These are phyloP conservation scores for Tremella mesenterica DNA, from an alignment of 768 basidiomycete species.

Conservation along the genomic window DNA sequence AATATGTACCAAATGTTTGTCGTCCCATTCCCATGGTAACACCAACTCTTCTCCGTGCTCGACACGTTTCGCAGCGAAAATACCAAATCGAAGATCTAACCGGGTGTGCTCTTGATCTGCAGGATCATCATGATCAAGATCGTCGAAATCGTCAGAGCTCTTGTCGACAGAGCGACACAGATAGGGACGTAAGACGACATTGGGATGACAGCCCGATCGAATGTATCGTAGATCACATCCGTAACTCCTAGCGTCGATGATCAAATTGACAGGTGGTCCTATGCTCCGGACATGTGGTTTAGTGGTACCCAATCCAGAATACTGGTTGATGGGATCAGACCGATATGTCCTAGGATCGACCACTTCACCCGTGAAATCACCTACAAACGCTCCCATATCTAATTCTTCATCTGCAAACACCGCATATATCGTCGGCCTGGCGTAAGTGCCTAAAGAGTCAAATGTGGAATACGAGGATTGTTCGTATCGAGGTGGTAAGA, in stretches of 20 bases:
- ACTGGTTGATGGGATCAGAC: conserved; percentile 74
- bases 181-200: conserved; percentile 57
- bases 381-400: conserved; percentile 53
- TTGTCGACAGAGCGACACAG: conserved; percentile 42
- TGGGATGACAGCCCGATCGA: conserved; percentile 58
- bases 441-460: conserved; percentile 29
- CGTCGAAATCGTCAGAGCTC: no score
- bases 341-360: conserved; percentile 63
- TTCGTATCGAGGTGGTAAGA: conserved; percentile 31
- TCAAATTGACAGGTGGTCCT: conserved; percentile 65
- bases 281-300: conserved; percentile 75
- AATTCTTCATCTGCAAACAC: conserved; percentile 60
- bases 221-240: conserved; percentile 61
- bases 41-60: conserved; percentile 75
- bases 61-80: conserved; percentile 71
- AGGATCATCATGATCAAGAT: conserved; percentile 2
- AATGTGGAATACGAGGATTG: conserved; percentile 12
- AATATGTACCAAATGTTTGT: conserved; percentile 71
- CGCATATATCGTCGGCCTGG: conserved; percentile 48
- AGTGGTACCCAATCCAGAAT: conserved; percentile 62
- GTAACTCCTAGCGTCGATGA: conserved; percentile 66
- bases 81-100: conserved; percentile 66
- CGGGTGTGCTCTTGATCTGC: not conserved
- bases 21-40: conserved; percentile 95
- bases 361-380: conserved; percentile 59